A percentile compares a stretch with the other conserved stretches of the same genome.
Conservation (phyloP, 768 basidiomycete genomes). For the Lentinula edodes region DNA sequence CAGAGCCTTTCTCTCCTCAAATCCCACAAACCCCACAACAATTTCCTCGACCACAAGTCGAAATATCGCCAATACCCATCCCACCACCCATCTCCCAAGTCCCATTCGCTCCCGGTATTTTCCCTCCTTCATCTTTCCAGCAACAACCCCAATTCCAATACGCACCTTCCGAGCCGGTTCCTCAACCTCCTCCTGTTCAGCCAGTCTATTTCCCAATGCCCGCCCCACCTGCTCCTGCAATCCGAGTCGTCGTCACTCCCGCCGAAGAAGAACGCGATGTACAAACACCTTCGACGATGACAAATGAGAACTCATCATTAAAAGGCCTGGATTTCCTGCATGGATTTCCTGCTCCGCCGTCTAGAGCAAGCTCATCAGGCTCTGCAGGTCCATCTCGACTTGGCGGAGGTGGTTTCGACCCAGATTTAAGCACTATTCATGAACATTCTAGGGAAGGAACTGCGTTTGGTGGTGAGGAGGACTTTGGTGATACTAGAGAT, state of each 20-base stretch:
- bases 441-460: constrained; percentile 7
- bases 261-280: constrained; percentile 1
- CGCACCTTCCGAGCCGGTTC: not conserved
- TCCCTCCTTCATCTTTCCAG: not conserved
- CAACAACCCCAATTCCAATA: not conserved
- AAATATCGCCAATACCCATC: not conserved
- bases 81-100: not conserved
- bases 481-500: not conserved
- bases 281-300: constrained; percentile 5
- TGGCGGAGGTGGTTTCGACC: not conserved
- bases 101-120: constrained; percentile 2
- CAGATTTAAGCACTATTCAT: constrained; percentile 6
- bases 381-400: not conserved
- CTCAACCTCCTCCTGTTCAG: not conserved
- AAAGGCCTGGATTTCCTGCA: not conserved
- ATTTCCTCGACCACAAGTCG: not conserved
- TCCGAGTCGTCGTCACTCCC: not conserved
- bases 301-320: not conserved
- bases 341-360: not conserved
- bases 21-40: not conserved
- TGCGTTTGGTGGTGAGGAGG: not conserved
- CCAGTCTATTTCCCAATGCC: constrained; percentile 6
- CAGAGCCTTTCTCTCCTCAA: not conserved
- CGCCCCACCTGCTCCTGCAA: not conserved
- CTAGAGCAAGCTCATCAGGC: not conserved